These are phyloP conservation scores for Globisporangium yorkense DNA, from an alignment of 352 stramenopile genomes.

Conservation along the genomic window DNA sequence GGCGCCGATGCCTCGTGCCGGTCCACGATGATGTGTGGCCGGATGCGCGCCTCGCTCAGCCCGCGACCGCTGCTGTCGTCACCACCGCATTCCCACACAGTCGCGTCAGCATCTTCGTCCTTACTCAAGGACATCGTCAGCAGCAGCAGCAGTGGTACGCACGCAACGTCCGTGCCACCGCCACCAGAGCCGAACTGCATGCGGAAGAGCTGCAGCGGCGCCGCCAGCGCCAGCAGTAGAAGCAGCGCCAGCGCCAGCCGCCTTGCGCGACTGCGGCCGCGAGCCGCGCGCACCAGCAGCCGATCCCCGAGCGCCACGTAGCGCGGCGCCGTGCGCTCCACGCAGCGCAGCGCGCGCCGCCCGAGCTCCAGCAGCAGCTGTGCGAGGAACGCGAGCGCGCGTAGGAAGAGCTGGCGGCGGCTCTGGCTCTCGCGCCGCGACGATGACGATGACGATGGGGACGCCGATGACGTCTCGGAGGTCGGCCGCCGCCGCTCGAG, in stretches of 20 bases:
- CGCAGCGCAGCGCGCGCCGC: conserved; percentile 28
- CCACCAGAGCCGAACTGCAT: conserved; percentile 25
- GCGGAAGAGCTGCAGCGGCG: conserved; percentile 44
- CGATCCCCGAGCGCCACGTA: conserved; percentile 49
- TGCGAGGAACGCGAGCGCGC: conserved; percentile 34
- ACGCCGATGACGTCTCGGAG: conserved; percentile 15
- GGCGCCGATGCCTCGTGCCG: conserved; percentile 5
- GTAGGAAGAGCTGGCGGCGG: conserved; percentile 35
- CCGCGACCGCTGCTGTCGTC: conserved; percentile 11
- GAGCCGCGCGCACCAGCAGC: conserved; percentile 40
- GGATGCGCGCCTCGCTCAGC: conserved; percentile 52
- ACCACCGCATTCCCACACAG: not conserved
- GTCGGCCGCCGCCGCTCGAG: conserved; percentile 26
- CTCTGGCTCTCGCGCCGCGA: conserved; percentile 8
- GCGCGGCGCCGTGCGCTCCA: conserved; percentile 39
- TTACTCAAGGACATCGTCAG: not conserved
- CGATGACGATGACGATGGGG: not conserved
- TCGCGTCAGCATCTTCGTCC: not conserved
- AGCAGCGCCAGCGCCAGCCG: conserved; percentile 34
- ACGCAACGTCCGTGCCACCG: conserved; percentile 9
- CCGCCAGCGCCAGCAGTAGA: conserved; percentile 25
- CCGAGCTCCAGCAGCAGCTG: conserved; percentile 48
- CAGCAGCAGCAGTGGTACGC: not conserved
- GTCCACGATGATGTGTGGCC: conserved; percentile 59
- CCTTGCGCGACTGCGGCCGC: conserved; percentile 31